Base-by-base conservation (phyloP, 1,284 basidiomycete species). In the Trametes polyzona region DNA sequence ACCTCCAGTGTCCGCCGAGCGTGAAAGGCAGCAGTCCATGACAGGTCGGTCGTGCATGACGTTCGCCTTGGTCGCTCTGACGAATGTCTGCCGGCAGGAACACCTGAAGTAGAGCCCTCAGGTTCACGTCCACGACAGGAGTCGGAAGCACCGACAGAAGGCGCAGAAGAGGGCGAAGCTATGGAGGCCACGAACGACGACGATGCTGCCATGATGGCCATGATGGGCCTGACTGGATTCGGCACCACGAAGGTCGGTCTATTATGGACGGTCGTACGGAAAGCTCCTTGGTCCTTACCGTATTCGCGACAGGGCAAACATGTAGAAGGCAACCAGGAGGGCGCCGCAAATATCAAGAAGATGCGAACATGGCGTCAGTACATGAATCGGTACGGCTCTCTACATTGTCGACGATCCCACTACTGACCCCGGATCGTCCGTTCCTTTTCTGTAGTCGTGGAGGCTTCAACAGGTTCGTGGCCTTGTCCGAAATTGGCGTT, bases 321-420 rank as follows among this genome's bases (percentile, higher is more conserved):
- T 49, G 90, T 94, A 33, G 78, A 82, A 57, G 93, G 91, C 23
- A 95, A 96, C 63, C 90, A 95, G 72, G 86, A 89, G 62, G 95
- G 95, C 30, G 69, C 65, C 2, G 84, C 83, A 1, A 74, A 88
- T 52, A 76, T 97, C 66, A 96, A 96, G 81, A 94, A 95, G 76
- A 84, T 88, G 62, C 81, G 96, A 52, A 96, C 94, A 26, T 98
- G 96, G 95, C 80, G 96, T 63, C 96, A 98, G 74, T 96, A 96
- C 72, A 96, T 96, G 93, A 96, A 96, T 69, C 81, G 90, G 89
- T 90, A 62, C 43, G 79, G 66, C 36, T 37, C 57, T 41, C n/a
- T 29, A 32, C 4, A 37, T n/a, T 40, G 27, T 58, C 12, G 64
- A 48, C 36, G 47, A 60, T 58, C 49, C 55, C 21, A 40, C 19